A percentile compares a stretch with the other conserved stretches of the same genome.
phyloP scores from a whole-genome alignment of 176 grass and related monocot species.

The Musa troglodytarum region DNA sequence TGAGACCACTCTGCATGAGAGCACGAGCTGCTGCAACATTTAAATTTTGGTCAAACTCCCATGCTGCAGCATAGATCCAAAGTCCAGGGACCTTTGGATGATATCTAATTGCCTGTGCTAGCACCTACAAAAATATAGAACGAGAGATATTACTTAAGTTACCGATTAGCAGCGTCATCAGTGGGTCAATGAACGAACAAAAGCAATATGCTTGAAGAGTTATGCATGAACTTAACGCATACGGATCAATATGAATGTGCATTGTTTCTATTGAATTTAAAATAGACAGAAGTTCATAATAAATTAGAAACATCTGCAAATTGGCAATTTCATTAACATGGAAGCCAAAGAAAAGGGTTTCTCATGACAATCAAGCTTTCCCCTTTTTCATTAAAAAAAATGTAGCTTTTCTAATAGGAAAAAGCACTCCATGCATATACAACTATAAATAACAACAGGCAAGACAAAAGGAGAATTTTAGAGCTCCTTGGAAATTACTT shows the following conservation, averaged over 20 bases:
- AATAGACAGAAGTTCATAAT: background rate
- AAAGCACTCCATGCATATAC: background rate
- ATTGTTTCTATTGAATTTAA: too few relatives aligned
- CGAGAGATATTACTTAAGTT: background rate
- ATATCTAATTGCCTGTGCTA: conserved; percentile 72
- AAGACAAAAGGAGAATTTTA: background rate
- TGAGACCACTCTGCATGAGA: conserved; percentile 85
- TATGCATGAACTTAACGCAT: background rate
- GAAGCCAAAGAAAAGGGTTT: background rate
- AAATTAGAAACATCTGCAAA: background rate
- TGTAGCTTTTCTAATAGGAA: background rate
- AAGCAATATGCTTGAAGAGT: background rate
- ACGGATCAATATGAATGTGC: background rate
- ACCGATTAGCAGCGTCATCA: background rate
- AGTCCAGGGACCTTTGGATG: conserved; percentile 85
- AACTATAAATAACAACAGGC: background rate
- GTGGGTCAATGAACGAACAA: background rate
- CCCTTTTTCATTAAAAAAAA: background rate
- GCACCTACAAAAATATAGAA: conserved; percentile 28
- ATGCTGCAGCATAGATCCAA: conserved; percentile 94
- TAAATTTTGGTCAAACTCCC: conserved; percentile 97
- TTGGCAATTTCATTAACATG: background rate
- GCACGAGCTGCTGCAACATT: conserved; percentile 82
- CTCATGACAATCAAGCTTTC: background rate
- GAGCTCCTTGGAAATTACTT: background rate